These are phyloP conservation scores for Venturia aucupariae DNA, from an alignment of 2,329 filamentous ascomycete genomes.

Conservation along the genomic window DNA sequence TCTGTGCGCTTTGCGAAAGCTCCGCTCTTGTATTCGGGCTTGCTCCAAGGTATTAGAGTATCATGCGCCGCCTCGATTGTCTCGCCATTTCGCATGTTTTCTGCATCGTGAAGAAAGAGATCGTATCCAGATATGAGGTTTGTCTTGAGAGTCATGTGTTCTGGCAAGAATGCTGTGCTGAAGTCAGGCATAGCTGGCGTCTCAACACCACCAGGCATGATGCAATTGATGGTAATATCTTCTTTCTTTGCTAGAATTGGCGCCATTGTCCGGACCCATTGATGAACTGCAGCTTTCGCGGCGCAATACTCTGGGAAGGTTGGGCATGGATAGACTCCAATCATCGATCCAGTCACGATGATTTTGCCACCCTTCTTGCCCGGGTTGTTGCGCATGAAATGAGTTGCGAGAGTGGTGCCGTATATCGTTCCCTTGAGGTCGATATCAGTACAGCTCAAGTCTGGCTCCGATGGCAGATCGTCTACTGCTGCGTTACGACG, in stretches of 20 bases:
- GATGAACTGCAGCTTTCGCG: slow-evolving; percentile 38
- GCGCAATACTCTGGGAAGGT: slow-evolving; percentile 42
- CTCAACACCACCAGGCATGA: slow-evolving; percentile 39
- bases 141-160: slow-evolving; percentile 30
- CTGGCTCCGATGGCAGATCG: slow-evolving; percentile 33
- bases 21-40: slow-evolving; percentile 34
- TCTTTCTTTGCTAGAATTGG: slow-evolving; percentile 29
- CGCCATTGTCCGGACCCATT: neutral
- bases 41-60: slow-evolving; percentile 30
- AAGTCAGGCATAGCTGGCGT: slow-evolving; percentile 39
- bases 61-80: slow-evolving; percentile 38
- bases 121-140: slow-evolving; percentile 40
- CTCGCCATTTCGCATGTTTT: slow-evolving; percentile 32
- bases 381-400: slow-evolving; percentile 45
- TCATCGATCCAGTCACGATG: slow-evolving; percentile 36
- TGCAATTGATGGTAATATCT: slow-evolving; percentile 39
- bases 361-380: slow-evolving; percentile 36
- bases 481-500: neutral
- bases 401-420: slow-evolving; percentile 40
- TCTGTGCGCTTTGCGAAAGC: slow-evolving; percentile 33
- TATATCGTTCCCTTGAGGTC: slow-evolving; percentile 44
- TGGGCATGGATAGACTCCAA: slow-evolving; percentile 35
- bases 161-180: slow-evolving; percentile 32
- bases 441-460: slow-evolving; percentile 39
- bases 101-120: slow-evolving; percentile 38